phyloP scores from a whole-genome alignment of 2,329 filamentous ascomycete genomes.

The Claviceps spartinae region DNA sequence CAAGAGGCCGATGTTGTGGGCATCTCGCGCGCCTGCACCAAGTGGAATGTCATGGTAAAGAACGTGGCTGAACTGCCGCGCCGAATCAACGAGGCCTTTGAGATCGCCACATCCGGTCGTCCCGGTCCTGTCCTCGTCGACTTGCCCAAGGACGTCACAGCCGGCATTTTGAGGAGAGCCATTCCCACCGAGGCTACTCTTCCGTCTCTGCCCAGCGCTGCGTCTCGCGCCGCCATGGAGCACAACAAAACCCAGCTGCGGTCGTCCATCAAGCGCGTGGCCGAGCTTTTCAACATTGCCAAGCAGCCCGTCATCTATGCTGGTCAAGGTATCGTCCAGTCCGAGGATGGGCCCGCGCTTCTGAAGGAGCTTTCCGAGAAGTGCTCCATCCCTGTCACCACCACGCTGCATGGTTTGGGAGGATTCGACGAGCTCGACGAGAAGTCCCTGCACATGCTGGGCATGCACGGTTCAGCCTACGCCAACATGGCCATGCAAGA shows the following conservation, averaged over 20 bases:
- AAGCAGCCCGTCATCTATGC: constrained; percentile 95
- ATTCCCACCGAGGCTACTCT: constrained; percentile 66
- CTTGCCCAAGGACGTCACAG: constrained; percentile 91
- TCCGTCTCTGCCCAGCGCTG: constrained; percentile 72
- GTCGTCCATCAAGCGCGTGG: constrained; percentile 61
- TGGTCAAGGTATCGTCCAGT: constrained; percentile 75
- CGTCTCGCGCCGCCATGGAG: constrained; percentile 67
- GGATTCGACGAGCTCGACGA: constrained; percentile 85
- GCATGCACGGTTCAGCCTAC: constrained; percentile 95
- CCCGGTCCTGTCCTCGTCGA: constrained; percentile 93
- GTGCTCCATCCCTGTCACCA: constrained; percentile 84
- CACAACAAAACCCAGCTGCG: constrained; percentile 59
- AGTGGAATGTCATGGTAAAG: constrained; percentile 99
- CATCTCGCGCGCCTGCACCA: constrained; percentile 89
- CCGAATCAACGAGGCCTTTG: constrained; percentile 94
- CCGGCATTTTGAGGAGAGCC: constrained; percentile 64
- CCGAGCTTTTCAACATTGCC: constrained; percentile 68
- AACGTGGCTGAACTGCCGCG: constrained; percentile 83
- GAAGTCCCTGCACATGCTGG: constrained; percentile 94
- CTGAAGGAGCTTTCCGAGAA: constrained; percentile 84
- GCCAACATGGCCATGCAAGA: constrained; percentile 98
- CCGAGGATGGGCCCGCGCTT: constrained; percentile 63
- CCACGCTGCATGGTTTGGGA: constrained; percentile 86
- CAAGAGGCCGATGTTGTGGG: constrained; percentile 92
- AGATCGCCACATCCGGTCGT: constrained; percentile 88